Conservation (phyloP, 768 basidiomycete species). For the Sarcodon aspratus region DNA sequence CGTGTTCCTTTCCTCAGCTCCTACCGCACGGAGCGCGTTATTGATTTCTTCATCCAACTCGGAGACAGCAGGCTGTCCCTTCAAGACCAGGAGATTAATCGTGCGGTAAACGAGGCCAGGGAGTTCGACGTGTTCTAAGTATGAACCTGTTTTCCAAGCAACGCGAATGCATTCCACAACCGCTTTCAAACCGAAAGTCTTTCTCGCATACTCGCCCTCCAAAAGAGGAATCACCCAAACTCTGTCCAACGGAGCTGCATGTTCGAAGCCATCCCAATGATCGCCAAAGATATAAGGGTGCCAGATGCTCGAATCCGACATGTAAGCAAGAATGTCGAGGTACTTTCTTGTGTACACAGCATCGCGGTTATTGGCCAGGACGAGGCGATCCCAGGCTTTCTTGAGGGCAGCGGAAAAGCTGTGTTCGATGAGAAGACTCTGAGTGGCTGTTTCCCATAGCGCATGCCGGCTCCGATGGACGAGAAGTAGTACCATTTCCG, state of each 20-base stretch:
- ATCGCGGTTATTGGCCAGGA: background rate
- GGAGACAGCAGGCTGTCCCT: no score
- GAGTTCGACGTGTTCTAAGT: no score
- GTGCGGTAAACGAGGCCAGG: no score
- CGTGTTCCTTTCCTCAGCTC: no score
- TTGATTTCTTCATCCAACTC: no score
- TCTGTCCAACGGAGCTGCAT: background rate
- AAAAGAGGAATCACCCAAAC: background rate
- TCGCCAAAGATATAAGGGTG: background rate
- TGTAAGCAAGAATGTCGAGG: no score
- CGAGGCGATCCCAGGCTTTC: no score
- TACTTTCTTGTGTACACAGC: background rate
- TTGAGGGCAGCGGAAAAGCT: no score
- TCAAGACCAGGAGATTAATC: no score
- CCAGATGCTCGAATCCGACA: background rate
- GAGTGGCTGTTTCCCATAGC: background rate
- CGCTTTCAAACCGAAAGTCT: background rate
- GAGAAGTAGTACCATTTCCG: background rate
- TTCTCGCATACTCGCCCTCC: background rate
- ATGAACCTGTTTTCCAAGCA: no score
- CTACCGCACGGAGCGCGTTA: no score
- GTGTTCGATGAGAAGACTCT: no score
- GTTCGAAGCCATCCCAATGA: background rate
- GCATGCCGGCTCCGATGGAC: background rate
- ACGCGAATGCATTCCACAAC: background rate